Evolutionary conservation across 495 filamentous ascomycete genomes (phyloP).

Genomic region (Trichoderma reesei): DNA sequence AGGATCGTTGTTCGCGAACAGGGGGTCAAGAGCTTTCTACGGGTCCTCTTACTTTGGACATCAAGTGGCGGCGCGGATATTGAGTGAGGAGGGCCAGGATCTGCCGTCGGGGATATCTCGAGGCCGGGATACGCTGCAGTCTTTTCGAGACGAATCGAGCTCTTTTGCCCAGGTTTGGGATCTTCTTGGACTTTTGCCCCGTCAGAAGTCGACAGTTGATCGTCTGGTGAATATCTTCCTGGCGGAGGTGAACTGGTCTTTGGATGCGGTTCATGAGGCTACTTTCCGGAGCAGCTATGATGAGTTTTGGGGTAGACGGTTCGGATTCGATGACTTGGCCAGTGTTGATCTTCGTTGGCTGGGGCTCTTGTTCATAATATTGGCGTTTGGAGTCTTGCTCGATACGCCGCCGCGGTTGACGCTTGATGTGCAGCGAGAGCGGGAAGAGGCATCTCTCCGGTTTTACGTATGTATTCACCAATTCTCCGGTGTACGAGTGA

Average conservation of each 20-base stretch:
- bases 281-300: constrained; percentile 2
- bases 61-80: background rate
- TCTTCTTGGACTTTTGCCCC: background rate
- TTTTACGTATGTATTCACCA: background rate
- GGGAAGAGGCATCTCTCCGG: background rate
- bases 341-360: constrained; percentile 1
- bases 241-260: background rate
- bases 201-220: constrained; percentile 1
- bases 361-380: background rate
- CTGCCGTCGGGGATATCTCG: background rate
- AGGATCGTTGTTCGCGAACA: background rate
- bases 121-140: background rate
- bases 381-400: background rate
- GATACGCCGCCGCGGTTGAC: background rate
- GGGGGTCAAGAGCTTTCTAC: background rate
- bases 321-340: constrained; percentile 4
- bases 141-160: background rate
- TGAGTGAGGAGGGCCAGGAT: constrained; percentile 1
- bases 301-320: constrained; percentile 4
- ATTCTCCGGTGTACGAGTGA: background rate
- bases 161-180: constrained; percentile 5
- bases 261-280: background rate
- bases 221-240: background rate
- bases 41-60: constrained; percentile 4
- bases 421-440: constrained; percentile 6